phyloP scores from a whole-genome alignment of 345 rosid genomes.

The Salix caprea region DNA sequence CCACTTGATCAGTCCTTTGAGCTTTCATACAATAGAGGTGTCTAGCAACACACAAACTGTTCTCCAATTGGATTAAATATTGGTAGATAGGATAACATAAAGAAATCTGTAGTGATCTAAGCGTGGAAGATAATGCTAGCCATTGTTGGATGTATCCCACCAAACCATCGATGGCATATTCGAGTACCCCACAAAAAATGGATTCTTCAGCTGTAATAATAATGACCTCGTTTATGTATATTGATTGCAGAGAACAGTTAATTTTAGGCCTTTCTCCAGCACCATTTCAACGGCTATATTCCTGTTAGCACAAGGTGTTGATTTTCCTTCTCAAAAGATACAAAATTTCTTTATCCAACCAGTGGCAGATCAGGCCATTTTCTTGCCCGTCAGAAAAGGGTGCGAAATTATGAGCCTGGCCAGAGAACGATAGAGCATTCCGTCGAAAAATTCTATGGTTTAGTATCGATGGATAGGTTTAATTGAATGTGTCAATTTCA shows the following conservation, averaged over 20 bases:
- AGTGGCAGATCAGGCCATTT: background rate
- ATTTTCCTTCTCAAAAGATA: too few species aligned
- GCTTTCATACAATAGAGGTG: background rate
- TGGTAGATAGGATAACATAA: slow-evolving; percentile 6
- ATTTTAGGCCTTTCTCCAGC: background rate
- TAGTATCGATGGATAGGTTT: background rate
- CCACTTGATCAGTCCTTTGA: background rate
- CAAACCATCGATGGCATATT: background rate
- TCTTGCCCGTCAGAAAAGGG: background rate
- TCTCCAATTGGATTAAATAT: background rate
- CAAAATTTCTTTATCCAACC: background rate
- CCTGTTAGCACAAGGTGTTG: background rate
- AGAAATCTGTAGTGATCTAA: background rate
- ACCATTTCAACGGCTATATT: background rate
- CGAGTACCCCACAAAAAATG: background rate
- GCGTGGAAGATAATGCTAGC: background rate
- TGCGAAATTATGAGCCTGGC: background rate
- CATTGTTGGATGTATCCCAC: background rate
- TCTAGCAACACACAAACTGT: background rate
- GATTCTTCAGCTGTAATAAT: background rate
- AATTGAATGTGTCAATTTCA: background rate
- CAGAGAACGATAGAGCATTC: background rate
- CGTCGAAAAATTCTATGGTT: background rate
- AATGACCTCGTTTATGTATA: background rate
- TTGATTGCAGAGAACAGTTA: background rate